Evolutionary conservation across 345 rosid genomes (phyloP), one percentile per base, ranked within the genome.

Genomic region (Euphorbia tirucalli): DNA sequence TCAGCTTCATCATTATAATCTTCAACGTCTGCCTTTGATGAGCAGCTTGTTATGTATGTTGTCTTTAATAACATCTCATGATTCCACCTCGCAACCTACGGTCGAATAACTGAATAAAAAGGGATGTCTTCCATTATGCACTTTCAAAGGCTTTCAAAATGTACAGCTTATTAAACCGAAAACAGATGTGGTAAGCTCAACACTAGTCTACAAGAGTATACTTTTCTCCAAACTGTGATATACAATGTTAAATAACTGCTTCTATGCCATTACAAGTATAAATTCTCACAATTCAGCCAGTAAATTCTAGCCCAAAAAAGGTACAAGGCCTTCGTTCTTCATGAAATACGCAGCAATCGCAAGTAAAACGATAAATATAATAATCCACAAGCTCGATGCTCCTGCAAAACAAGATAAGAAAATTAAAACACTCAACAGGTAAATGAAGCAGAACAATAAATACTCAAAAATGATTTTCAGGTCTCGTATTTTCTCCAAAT

Each of bases 311-410:
- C 31, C 72, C 30, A 69, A 35, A 30, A 43, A 43, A 43, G 73
- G 44, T 54, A 74, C 55, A 54, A 61, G 55, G 31, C 61, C 80
- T 63, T 70, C 70, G 16, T 69, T 77, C 83, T 68, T 85, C 81
- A 78, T 30, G 66, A 81, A 69, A 46, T 79, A 82, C 13, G 64
- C 75, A 43, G 81, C 83, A 30, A 87, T 69, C 31, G 88, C 83
- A 22, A 83, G 72, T 7, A 83, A 39, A 19, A 83, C 46, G 46
- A 85, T 27, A 30, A 85, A 46, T 35, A 87, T 70, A 35, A 82
- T 74, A 52, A 83, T 58, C 87, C 82, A 79, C 56, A 77, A 30
- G 67, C 74, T 77, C 39, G 61, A 60, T 25, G 78, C 85, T 21
- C 85, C 90, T 85, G 88, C 72, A 77, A 61, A 71, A 37, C 35